Evolutionary conservation across 371 early-diverging fungal genomes (phyloP).

Genomic region (Mortierella sp.): DNA sequence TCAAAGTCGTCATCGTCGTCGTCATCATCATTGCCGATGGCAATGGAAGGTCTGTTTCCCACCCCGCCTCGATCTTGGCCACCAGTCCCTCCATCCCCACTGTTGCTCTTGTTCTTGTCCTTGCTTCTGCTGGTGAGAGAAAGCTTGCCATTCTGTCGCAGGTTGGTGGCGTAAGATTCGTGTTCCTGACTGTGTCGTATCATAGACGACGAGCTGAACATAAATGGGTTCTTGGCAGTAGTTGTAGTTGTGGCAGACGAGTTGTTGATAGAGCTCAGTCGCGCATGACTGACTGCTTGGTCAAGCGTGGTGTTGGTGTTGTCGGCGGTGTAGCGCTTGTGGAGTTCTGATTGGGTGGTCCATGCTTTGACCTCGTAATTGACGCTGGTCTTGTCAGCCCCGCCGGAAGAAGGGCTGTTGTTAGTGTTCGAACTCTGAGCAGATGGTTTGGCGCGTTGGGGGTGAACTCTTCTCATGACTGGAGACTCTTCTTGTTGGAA

Average conservation of each 20-base stretch:
- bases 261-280: not conserved
- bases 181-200: not conserved
- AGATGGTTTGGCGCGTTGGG: constrained; percentile 18
- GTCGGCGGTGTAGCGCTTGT: not conserved
- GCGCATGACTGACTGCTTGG: not conserved
- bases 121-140: not conserved
- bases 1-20: constrained; percentile 8
- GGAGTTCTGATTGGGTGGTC: constrained; percentile 20
- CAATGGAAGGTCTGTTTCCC: too few relatives aligned
- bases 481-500: not conserved
- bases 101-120: not conserved
- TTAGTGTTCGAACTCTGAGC: not conserved
- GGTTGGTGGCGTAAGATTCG: not conserved
- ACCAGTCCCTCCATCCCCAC: not conserved
- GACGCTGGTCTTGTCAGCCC: too few relatives aligned
- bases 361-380: not conserved
- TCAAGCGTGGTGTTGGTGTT: not conserved
- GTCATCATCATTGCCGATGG: not conserved
- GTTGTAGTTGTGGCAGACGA: not conserved
- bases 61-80: too few relatives aligned
- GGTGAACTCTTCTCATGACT: constrained; percentile 23
- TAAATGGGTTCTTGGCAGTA: not conserved
- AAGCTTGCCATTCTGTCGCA: not conserved
- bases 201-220: not conserved
- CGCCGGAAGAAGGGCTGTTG: not conserved